Conservation (phyloP, 306 rosid genomes). For the Calophaca sinica region DNA sequence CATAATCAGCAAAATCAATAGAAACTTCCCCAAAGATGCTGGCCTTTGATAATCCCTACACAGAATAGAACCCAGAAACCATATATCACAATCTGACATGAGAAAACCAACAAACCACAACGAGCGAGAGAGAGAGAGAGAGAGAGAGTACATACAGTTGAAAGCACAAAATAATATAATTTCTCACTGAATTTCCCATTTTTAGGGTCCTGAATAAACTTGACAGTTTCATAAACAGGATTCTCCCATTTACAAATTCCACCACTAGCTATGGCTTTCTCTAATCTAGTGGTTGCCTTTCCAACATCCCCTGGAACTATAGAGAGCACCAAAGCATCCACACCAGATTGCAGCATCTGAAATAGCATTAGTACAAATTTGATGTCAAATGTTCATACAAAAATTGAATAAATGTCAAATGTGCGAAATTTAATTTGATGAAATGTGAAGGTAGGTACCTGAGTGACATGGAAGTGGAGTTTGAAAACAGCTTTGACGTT, state of each 20-base stretch:
- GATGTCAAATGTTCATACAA: neutral
- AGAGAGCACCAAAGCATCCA: conserved; percentile 71
- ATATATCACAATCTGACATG: conserved; percentile 2
- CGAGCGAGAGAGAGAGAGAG: neutral
- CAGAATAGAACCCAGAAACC: conserved; percentile 35
- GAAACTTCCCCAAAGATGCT: conserved; percentile 74
- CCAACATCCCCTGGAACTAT: conserved; percentile 81
- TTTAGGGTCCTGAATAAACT: conserved; percentile 65
- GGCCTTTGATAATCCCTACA: conserved; percentile 74
- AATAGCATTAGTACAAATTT: neutral
- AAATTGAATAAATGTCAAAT: neutral
- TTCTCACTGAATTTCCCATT: conserved; percentile 78
- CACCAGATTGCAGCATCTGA: conserved; percentile 73
- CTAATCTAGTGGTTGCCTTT: conserved; percentile 73
- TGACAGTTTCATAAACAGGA: conserved; percentile 77
- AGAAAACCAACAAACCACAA: conserved; percentile 24
- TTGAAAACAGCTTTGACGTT: conserved; percentile 83
- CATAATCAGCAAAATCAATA: conserved; percentile 80
- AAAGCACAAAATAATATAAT: conserved; percentile 69
- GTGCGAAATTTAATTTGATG: neutral
- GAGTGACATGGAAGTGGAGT: conserved; percentile 83
- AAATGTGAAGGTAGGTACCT: conserved; percentile 54
- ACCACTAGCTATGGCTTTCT: conserved; percentile 61
- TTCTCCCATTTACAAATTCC: conserved; percentile 88
- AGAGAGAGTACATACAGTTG: conserved; percentile 55